These are phyloP conservation scores for Calcarisporium arbuscula DNA, from an alignment of 2,329 filamentous ascomycete species.

Conservation along the genomic window DNA sequence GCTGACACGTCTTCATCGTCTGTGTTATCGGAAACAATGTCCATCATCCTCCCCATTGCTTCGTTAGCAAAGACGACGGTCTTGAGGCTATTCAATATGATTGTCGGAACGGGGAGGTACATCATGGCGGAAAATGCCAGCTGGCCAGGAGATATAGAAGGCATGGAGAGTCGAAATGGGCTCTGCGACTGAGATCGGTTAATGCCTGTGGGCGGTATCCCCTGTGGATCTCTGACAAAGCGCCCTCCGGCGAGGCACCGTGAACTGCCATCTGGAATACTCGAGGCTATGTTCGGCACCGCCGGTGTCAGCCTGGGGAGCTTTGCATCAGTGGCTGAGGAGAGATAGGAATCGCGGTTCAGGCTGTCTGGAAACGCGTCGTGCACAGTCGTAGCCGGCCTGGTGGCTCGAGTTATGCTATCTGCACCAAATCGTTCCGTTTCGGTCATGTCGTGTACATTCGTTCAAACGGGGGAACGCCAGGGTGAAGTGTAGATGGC, in stretches of 20 bases:
- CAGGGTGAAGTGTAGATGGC: too few relatives aligned
- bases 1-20: slow-evolving; percentile 34
- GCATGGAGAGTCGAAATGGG: slow-evolving; percentile 36
- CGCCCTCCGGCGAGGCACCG: slow-evolving; percentile 20
- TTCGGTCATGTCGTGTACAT: slow-evolving; percentile 24
- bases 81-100: slow-evolving; percentile 63
- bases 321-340: slow-evolving; percentile 11
- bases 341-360: slow-evolving; percentile 10
- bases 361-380: slow-evolving; percentile 13
- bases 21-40: slow-evolving; percentile 40
- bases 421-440: slow-evolving; percentile 22
- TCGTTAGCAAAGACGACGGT: slow-evolving; percentile 70
- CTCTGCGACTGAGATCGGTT: slow-evolving; percentile 32
- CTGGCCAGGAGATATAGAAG: slow-evolving; percentile 42
- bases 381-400: slow-evolving; percentile 15
- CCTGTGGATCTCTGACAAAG: slow-evolving; percentile 27
- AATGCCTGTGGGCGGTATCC: slow-evolving; percentile 11
- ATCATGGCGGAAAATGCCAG: slow-evolving; percentile 64
- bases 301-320: slow-evolving; percentile 1
- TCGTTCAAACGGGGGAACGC: slow-evolving; percentile 18
- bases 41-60: slow-evolving; percentile 64
- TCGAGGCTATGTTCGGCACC: slow-evolving; percentile 3
- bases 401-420: slow-evolving; percentile 22
- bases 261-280: slow-evolving; percentile 17
- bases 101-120: slow-evolving; percentile 65